Conservation (phyloP, 2,329 filamentous ascomycete genomes). For the Coniochaeta sp. region DNA sequence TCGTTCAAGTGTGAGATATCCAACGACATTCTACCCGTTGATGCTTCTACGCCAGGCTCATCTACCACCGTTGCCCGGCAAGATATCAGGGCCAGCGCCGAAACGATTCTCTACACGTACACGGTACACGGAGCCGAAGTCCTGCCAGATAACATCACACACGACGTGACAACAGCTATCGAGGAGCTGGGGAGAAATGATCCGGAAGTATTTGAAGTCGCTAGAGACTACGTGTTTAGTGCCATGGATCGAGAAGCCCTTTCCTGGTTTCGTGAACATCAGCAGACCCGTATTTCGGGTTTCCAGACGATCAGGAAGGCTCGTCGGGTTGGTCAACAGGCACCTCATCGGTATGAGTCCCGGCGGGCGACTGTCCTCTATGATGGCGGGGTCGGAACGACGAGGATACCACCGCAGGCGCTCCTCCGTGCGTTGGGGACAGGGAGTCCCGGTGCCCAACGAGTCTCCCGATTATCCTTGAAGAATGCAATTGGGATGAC, state of each 20-base stretch:
- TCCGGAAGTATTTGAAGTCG: constrained; percentile 92
- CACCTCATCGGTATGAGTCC: too few species aligned
- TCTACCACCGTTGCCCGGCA: constrained; percentile 78
- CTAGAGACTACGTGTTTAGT: constrained; percentile 99
- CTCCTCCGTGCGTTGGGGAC: too few species aligned
- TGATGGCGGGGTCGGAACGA: too few species aligned
- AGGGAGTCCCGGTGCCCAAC: too few species aligned
- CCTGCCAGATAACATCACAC: constrained; percentile 78
- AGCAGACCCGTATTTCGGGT: too few species aligned
- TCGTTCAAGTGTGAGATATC: constrained; percentile 70
- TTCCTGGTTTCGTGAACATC: constrained; percentile 90
- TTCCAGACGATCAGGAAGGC: too few species aligned
- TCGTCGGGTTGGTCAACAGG: too few species aligned
- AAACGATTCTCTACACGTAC: constrained; percentile 98
- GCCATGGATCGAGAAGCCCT: constrained; percentile 99
- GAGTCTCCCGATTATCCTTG: too few species aligned
- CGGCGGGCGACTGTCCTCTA: too few species aligned
- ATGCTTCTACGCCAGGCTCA: constrained; percentile 75
- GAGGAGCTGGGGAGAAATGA: constrained; percentile 90
- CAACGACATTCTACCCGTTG: constrained; percentile 62
- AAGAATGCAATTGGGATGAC: too few species aligned
- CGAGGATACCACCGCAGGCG: too few species aligned
- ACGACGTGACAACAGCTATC: constrained; percentile 78
- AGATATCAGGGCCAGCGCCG: constrained; percentile 86
- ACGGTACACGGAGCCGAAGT: constrained; percentile 90